Evolutionary conservation across 495 filamentous ascomycete species (phyloP), one percentile per base, ranked within the genome.

Genomic region (Aspergillus biplanus): DNA sequence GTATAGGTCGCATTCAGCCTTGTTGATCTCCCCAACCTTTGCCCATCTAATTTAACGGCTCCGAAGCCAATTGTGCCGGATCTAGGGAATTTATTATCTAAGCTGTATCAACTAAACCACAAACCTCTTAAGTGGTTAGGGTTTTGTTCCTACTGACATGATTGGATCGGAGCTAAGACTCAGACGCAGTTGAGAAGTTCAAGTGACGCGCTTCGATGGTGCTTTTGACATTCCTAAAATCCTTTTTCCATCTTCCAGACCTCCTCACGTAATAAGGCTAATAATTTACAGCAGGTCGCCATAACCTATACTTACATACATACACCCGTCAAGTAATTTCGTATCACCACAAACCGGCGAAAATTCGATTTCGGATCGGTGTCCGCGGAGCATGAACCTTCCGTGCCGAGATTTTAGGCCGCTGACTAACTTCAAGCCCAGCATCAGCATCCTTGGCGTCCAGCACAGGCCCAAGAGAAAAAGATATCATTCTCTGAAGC

Each of bases 311-410:
- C 11, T 44, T 44, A 44, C 39, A 39, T 39, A 39, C 37, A 44
- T 44, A 44, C 39, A 44, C 39, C 21, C 11, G 39, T 44, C 21
- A 44, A 6, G 39, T 12, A 6, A 44, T 44, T 44, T 12, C 8
- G 39, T 44, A 44, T 12, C 6, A 18, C 16, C 0, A 18, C 11
- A 50, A 50, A 21, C n/a, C 47, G 47, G 16, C n/a, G 12, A 12
- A 7, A 50, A 31, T 18, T 50, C 16, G n/a, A 49, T 12, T 35
- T 64, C 62, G 62, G 62, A 32, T 59, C 62, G 62, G 62, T 9
- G 27, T 32, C 49, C 27, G 56, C 62, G 61, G 61, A 13, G 48
- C 46, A 33, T 59, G 13, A 12, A 39, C n/a, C 31, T 61, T 61
- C 58, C 58, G 58, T 61, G 48, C 58, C 58, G 58, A 53, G 33